A percentile compares a stretch with the other conserved stretches of the same genome.
These are phyloP conservation scores for Pseudoturritis turrita DNA, from an alignment of 345 rosid species.

Conservation along the genomic window DNA sequence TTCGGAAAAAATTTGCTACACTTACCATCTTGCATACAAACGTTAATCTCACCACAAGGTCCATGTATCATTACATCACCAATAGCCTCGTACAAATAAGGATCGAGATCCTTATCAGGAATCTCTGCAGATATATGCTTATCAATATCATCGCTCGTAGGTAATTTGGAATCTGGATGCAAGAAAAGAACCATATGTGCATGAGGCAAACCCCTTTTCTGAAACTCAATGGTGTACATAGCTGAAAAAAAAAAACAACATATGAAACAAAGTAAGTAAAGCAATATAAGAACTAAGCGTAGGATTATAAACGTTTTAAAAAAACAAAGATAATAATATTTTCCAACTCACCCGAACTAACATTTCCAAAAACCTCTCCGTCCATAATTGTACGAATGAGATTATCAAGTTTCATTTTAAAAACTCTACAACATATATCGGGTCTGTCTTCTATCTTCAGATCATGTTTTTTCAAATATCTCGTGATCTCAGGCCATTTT, in stretches of 20 bases:
- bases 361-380: neutral
- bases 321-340: too few relatives aligned
- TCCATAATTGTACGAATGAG: neutral
- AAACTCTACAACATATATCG: neutral
- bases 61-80: neutral
- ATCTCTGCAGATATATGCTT: neutral
- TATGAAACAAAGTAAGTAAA: too few relatives aligned
- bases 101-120: neutral
- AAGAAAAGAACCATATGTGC: neutral
- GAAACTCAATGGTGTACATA: neutral
- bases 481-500: neutral
- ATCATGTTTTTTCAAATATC: neutral
- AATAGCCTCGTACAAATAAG: neutral
- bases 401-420: neutral
- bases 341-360: neutral
- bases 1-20: neutral
- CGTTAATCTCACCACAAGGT: neutral
- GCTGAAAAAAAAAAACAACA: neutral
- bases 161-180: neutral
- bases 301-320: too few relatives aligned
- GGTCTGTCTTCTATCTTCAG: neutral
- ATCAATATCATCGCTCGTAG: neutral
- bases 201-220: neutral
- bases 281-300: accelerated
- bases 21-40: neutral